Conservation (phyloP, 805 yeast genomes). For the Kuraishia ogatae region DNA sequence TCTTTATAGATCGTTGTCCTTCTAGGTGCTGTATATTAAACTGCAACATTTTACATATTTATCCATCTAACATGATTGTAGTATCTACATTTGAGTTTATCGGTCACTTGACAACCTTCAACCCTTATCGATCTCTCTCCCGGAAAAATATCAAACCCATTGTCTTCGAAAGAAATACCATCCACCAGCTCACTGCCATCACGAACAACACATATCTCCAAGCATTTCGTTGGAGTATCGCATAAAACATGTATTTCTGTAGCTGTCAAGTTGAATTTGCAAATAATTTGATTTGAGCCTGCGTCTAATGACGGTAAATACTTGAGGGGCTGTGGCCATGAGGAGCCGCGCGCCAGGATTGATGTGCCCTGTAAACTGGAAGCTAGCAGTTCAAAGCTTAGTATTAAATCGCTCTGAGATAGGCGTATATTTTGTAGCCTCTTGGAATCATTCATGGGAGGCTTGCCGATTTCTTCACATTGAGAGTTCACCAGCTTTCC, state of each 20-base stretch:
- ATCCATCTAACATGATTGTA: neutral
- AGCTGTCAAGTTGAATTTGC: neutral
- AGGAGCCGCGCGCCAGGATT: neutral
- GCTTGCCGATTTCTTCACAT: constrained; percentile 14
- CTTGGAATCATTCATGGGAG: constrained; percentile 7
- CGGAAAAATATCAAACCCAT: constrained; percentile 40
- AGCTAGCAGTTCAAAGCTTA: neutral
- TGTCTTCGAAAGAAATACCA: constrained; percentile 26
- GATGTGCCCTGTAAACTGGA: neutral
- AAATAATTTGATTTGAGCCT: too few species aligned
- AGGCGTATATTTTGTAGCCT: neutral
- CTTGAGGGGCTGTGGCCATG: neutral
- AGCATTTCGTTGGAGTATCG: constrained; percentile 33
- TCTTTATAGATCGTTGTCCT: neutral
- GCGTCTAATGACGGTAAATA: constrained; percentile 21
- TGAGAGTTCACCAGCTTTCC: constrained; percentile 8
- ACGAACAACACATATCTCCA: constrained; percentile 22
- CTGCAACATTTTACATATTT: neutral
- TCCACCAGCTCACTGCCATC: neutral
- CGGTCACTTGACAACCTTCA: neutral
- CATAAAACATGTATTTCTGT: constrained; percentile 11
- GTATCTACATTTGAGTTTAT: neutral
- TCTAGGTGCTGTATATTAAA: neutral
- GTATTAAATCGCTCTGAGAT: neutral
- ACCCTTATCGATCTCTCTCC: neutral